Percentiles rank a stretch among this genome's conserved stretches.
Evolutionary conservation across 2,329 filamentous ascomycete species (phyloP).

Genomic region (Emergomyces africanus): DNA sequence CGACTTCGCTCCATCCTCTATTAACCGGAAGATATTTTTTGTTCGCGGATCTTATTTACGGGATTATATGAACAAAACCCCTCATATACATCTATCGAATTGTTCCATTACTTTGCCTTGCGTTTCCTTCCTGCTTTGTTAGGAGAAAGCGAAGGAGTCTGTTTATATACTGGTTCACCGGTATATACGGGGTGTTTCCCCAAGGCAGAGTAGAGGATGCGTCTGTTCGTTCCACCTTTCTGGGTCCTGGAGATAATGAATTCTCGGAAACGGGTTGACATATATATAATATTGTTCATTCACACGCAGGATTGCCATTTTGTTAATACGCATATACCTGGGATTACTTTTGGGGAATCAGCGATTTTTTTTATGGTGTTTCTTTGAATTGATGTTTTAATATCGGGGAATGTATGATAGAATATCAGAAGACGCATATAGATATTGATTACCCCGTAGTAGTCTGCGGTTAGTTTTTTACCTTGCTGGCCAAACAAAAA

Average conservation of each 20-base stretch:
- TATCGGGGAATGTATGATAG: not conserved
- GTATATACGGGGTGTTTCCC: not conserved
- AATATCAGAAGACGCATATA: not conserved
- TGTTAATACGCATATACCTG: not conserved
- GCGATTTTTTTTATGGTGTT: not conserved
- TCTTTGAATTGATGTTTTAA: not conserved
- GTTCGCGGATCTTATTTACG: not conserved
- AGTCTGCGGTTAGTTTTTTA: not conserved
- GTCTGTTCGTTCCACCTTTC: not conserved
- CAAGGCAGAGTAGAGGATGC: not conserved
- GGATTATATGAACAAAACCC: not conserved
- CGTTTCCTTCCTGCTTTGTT: no score
- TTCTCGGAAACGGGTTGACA: not conserved
- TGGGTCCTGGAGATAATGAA: not conserved
- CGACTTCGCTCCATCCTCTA: not conserved
- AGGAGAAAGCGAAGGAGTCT: not conserved
- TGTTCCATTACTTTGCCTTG: not conserved
- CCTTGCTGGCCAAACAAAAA: not conserved
- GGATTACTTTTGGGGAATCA: not conserved
- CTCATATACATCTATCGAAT: not conserved
- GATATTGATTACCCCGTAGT: not conserved
- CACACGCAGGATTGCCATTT: not conserved
- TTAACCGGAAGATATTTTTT: not conserved
- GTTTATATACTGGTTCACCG: no score
- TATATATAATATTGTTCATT: not conserved